A percentile compares a stretch with the other conserved stretches of the same genome.
Evolutionary conservation across 2,329 filamentous ascomycete genomes (phyloP).

Genomic region (Diplodia intermedia): DNA sequence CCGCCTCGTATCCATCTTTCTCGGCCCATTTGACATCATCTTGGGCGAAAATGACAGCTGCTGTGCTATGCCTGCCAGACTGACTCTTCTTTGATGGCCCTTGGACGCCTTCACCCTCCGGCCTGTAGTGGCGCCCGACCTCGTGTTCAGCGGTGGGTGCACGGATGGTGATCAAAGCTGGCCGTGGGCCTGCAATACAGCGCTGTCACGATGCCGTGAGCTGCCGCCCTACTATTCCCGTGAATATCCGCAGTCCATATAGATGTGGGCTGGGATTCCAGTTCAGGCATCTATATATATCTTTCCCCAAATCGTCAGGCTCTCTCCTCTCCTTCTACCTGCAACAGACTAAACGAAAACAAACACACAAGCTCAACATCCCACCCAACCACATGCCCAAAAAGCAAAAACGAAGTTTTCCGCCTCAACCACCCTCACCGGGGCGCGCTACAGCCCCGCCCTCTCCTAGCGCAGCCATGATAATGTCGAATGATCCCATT

Average conservation of each 20-base stretch:
- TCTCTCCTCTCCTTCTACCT: too few relatives aligned
- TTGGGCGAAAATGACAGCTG: neutral
- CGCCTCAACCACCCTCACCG: slow-evolving; percentile 34
- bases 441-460: neutral
- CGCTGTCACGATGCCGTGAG: neutral
- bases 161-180: slow-evolving; percentile 17
- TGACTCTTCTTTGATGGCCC: neutral
- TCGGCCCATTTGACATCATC: neutral
- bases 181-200: neutral
- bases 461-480: slow-evolving; percentile 14
- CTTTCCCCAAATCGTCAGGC: too few relatives aligned
- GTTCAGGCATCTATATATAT: neutral
- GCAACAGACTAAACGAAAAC: too few relatives aligned
- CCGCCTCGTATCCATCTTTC: neutral
- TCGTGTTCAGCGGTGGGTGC: slow-evolving; percentile 5
- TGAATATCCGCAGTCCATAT: neutral
- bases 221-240: neutral
- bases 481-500: too few relatives aligned
- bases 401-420: slow-evolving; percentile 35
- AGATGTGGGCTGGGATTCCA: neutral
- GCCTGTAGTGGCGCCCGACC: neutral
- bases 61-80: neutral
- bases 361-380: neutral
- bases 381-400: neutral
- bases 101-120: neutral